Base-by-base conservation (phyloP, 768 basidiomycete species). In the Tylopilus felleus region DNA sequence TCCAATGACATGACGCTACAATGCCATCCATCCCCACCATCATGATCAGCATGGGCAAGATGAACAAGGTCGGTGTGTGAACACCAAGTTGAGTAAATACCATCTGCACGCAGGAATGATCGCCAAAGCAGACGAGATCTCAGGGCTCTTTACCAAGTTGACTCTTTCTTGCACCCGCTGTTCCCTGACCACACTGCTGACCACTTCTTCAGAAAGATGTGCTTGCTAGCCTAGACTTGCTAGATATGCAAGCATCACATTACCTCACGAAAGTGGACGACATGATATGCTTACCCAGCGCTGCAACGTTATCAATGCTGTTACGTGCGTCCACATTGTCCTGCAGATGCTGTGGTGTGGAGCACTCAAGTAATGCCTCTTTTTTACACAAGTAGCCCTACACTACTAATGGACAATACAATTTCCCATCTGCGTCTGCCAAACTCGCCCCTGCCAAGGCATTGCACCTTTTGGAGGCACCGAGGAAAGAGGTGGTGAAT, bases 201-300 rank as follows among this genome's bases (percentile, higher is more conserved):
- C 38, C 7, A 16, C 27, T 6, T 21, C 17, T 49, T 36, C 66
- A 96, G 93, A 98, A 96, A 83, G 95, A 93, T 62, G 83, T 91
- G 0, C 77, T 80, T 47, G 88, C 93, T 16, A 81, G 81, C 3
- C 74, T 80, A 9, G 97, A 99, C 70, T 74, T 98, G 31, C 86
- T 93, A 60, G 96, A 98, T 55, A 93, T 99, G 92, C 97, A 99
- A 69, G 93, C 92, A 23, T 68, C 94, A 42, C 81, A 94, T 61
- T 97, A 90, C 72, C 74, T 98, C 22, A 70, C 79, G 17, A 93
- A 97, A 70, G 85, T 91, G 61, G 97, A 83, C 1, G 82, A 88
- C 53, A 79, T 21, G 52, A 49, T 27, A 28, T 27, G 56, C 41
- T 39, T 31, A 28, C 27, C 27, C 35, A 40, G n/a, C 21, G 43